These are phyloP conservation scores for Trypanosoma congolense DNA, from an alignment of 208 protist genomes.

Conservation along the genomic window DNA sequence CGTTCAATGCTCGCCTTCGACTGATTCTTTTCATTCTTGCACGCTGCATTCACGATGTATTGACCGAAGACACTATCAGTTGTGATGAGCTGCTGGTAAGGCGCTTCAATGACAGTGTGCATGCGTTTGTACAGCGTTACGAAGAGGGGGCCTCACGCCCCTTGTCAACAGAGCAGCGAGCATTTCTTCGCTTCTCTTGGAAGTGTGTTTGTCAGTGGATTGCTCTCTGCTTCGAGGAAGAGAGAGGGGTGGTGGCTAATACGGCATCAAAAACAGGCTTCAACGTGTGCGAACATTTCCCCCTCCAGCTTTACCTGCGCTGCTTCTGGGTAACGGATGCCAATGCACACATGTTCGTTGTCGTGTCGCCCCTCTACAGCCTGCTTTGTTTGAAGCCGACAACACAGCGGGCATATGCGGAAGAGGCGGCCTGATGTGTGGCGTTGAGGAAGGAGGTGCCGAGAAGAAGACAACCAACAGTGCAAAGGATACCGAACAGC, in stretches of 20 bases:
- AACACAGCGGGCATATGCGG: constrained; percentile 6
- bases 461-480: not conserved
- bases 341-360: constrained; percentile 51
- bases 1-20: constrained; percentile 43
- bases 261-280: not conserved
- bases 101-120: constrained; percentile 15
- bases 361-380: constrained; percentile 37
- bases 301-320: constrained; percentile 39
- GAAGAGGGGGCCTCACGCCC: constrained; percentile 37
- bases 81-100: not conserved
- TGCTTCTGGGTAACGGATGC: constrained; percentile 44
- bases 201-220: constrained; percentile 37
- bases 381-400: constrained; percentile 24
- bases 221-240: constrained; percentile 23
- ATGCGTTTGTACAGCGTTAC: constrained; percentile 25
- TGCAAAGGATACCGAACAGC: not conserved
- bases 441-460: constrained; percentile 1
- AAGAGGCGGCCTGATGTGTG: not conserved
- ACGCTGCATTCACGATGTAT: constrained; percentile 19
- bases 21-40: constrained; percentile 37
- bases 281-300: constrained; percentile 12
- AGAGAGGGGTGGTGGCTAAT: not conserved
- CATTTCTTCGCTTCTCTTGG: constrained; percentile 43
- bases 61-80: not conserved
- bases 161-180: constrained; percentile 29